These are phyloP conservation scores for Plasmodium cynomolgi DNA, from an alignment of 169 alveolate genomes.

Conservation along the genomic window DNA sequence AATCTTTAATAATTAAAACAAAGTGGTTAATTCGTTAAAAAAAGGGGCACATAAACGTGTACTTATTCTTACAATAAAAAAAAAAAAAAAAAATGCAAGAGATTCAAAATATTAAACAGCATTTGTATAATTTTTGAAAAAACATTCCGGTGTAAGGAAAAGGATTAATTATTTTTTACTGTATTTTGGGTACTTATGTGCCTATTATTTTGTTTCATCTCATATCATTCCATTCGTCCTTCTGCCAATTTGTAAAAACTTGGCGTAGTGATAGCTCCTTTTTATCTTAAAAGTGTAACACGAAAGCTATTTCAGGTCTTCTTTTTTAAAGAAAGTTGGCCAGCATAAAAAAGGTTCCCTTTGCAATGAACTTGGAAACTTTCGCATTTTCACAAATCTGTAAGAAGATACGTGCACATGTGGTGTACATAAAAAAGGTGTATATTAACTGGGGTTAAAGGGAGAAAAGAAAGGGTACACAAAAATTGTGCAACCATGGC, in stretches of 20 bases:
- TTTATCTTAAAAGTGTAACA: constrained; percentile 6
- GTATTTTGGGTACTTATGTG: not conserved
- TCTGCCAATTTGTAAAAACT: not conserved
- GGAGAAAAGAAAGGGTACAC: not conserved
- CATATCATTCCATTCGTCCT: not conserved
- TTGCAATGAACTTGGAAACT: constrained; percentile 66
- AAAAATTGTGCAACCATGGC: not conserved
- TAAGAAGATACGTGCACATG: not conserved
- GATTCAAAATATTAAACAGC: not conserved
- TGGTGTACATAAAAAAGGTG: not conserved
- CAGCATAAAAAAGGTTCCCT: constrained; percentile 65
- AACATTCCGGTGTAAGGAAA: constrained; percentile 11
- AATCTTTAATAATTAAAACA: constrained; percentile 28
- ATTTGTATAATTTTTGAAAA: not conserved
- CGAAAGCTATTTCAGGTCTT: not conserved
- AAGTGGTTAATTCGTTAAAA: constrained; percentile 1
- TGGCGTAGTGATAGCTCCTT: not conserved
- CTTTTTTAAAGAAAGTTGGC: constrained; percentile 38
- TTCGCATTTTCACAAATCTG: constrained; percentile 61
- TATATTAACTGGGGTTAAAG: not conserved
- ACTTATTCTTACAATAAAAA: not conserved
- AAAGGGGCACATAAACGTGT: not conserved
- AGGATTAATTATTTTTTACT: not conserved
- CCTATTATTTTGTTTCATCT: not conserved
- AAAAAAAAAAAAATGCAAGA: not conserved